Evolutionary conservation across 192 early-diverging fungal species (phyloP).

Genomic region (Coemansia sp.): DNA sequence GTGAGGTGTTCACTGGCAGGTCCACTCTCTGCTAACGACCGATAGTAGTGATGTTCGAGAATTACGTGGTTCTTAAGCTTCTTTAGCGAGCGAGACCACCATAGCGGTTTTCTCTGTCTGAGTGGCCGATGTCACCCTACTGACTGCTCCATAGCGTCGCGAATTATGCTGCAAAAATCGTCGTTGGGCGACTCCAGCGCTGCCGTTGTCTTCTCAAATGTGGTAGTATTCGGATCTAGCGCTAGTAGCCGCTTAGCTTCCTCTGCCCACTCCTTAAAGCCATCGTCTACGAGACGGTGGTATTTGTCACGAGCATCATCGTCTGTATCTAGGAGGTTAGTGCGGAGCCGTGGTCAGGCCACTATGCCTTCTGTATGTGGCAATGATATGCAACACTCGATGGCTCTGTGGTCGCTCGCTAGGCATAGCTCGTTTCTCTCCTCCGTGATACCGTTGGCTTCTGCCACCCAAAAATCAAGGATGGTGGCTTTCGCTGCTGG

Average conservation of each 20-base stretch:
- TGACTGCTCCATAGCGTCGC: neutral
- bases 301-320: neutral
- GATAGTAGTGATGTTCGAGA: too few species aligned
- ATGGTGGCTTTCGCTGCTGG: neutral
- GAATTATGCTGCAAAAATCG: constrained; percentile 1
- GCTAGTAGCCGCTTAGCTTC: neutral
- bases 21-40: too few species aligned
- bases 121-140: neutral
- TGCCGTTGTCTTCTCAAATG: neutral
- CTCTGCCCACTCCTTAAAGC: neutral
- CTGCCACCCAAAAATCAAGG: neutral
- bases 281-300: neutral
- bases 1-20: too few species aligned
- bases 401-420: neutral
- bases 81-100: too few species aligned
- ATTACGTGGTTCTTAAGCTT: too few species aligned
- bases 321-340: neutral
- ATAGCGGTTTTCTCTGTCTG: too few species aligned
- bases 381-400: neutral
- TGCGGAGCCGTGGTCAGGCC: neutral
- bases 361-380: neutral
- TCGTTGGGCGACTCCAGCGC: neutral
- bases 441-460: neutral
- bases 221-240: neutral
- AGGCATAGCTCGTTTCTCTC: neutral